Percentiles rank a stretch among this genome's conserved stretches.
Evolutionary conservation across 257 asterid species (phyloP).

Genomic region (Solanum acaule): DNA sequence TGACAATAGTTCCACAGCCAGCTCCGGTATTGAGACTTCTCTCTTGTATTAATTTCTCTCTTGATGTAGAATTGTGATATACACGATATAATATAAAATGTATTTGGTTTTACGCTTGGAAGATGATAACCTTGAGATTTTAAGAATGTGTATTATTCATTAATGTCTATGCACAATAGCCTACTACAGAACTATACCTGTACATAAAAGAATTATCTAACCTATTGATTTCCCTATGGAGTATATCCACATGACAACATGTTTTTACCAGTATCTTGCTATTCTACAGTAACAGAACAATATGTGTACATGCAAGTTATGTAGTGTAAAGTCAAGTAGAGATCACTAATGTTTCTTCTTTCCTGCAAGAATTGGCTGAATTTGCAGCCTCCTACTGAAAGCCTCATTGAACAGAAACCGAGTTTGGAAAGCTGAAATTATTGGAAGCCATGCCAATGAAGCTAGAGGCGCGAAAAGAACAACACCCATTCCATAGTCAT

Average conservation of each 20-base stretch:
- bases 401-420: slow-evolving; percentile 93
- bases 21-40: neutral
- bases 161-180: neutral
- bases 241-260: neutral
- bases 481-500: slow-evolving; percentile 90
- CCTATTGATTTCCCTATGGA: neutral
- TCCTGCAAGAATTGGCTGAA: slow-evolving; percentile 76
- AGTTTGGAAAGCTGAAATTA: slow-evolving; percentile 83
- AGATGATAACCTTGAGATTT: neutral
- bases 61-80: neutral
- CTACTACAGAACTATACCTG: neutral
- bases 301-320: neutral
- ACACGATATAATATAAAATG: neutral
- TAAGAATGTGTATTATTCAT: neutral
- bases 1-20: neutral
- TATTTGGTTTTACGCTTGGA: neutral
- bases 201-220: neutral
- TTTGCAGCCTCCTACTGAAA: slow-evolving; percentile 82
- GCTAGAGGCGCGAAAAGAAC: slow-evolving; percentile 73
- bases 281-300: neutral
- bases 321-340: neutral
- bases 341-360: slow-evolving; percentile 45
- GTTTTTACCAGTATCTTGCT: neutral
- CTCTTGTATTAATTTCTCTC: neutral
- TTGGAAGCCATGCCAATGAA: slow-evolving; percentile 80